Evolutionary conservation across 345 rosid species (phyloP).

Genomic region (Brassica incana): DNA sequence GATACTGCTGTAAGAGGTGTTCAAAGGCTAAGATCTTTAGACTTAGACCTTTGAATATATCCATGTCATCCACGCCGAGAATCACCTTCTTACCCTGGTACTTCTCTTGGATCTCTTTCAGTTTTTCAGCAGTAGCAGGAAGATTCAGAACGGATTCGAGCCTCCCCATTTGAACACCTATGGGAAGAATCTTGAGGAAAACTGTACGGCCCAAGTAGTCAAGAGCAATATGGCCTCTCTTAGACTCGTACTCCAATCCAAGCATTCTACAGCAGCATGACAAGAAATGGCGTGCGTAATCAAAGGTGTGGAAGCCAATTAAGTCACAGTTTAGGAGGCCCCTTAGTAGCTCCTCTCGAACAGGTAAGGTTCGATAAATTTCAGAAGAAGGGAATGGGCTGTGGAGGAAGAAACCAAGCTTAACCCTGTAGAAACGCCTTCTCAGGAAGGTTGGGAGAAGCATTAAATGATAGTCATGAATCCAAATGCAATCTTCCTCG

Average conservation of each 20-base stretch:
- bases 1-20: slow-evolving; percentile 45
- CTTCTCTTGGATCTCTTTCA: slow-evolving; percentile 47
- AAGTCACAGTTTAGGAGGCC: slow-evolving; percentile 51
- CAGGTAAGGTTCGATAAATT: slow-evolving; percentile 51
- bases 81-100: slow-evolving; percentile 41
- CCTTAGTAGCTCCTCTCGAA: slow-evolving; percentile 46
- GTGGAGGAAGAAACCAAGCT: slow-evolving; percentile 57
- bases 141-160: slow-evolving; percentile 48
- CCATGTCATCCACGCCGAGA: slow-evolving; percentile 55
- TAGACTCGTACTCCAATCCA: slow-evolving; percentile 53
- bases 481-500: slow-evolving; percentile 52
- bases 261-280: slow-evolving; percentile 56
- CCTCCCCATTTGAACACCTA: slow-evolving; percentile 53
- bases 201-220: slow-evolving; percentile 56
- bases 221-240: slow-evolving; percentile 52
- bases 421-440: slow-evolving; percentile 45
- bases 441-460: slow-evolving; percentile 52
- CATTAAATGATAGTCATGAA: slow-evolving; percentile 59
- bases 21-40: slow-evolving; percentile 49
- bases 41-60: slow-evolving; percentile 56
- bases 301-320: slow-evolving; percentile 56
- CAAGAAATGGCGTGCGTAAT: slow-evolving; percentile 53
- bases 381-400: slow-evolving; percentile 57
- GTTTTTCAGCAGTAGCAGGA: slow-evolving; percentile 44
- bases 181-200: slow-evolving; percentile 49